Evolutionary conservation across 805 yeast species (phyloP), one percentile per base, ranked within the genome.

Genomic region (Nakazawaea ernobii): DNA sequence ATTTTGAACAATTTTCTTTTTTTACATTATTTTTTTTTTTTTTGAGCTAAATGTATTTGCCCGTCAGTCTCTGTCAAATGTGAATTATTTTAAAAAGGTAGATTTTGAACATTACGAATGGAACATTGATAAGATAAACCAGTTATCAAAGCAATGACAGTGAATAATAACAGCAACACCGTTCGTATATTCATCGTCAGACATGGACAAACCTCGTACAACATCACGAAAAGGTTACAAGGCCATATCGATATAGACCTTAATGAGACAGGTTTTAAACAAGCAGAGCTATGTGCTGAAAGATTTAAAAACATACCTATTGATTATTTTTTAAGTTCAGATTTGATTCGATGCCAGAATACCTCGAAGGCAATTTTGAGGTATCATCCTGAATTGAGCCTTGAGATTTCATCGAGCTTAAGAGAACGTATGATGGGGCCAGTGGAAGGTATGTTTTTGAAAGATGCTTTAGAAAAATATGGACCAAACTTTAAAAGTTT

Each of bases 201-300:
- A 57, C 96, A 88, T 56, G 96, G 96, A 1, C 94, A 85, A 60
- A 88, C 96, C 0, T 81, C 81, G 48, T 82, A 83, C 62, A 88
- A 88, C 59, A 71, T 73, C 35, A 59, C 74, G 45, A 83, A 80
- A 63, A 83, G 84, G 42, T 63, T 88, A 35, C 96, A 88, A 63
- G 96, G 96, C 1, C 96, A 88, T 58, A 57, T 70, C 39, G 84
- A 88, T 58, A 77, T 81, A 4, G 74, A 78, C 15, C 59, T 89
- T 46, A 87, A 87, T 57, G 74, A 65, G 0, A 70, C 68, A 3
- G 96, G 96, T 0, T 48, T 58, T 2, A 54, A 65, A 3, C 96
- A 88, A 60, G 89, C 91, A 1, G 55, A 55, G 28, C 58, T 66
- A 41, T 71, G 82, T 14, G 94, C 85, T 32, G 48, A 57, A 42